Base-by-base conservation (phyloP, 306 rosid genomes). In the Carpinus fangiana region DNA sequence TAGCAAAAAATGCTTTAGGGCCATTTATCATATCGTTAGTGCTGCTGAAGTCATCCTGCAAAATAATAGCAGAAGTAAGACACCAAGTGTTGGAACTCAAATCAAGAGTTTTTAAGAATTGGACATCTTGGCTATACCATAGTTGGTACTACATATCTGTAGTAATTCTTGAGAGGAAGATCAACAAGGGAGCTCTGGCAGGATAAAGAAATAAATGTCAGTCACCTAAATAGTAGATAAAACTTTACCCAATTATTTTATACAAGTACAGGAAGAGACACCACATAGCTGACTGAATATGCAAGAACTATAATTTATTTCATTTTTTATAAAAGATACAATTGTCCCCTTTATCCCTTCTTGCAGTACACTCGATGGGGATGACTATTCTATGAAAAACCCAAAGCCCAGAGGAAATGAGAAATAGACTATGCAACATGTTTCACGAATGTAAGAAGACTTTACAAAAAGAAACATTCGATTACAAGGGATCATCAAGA, bases 171-270 rank as follows among this genome's bases (percentile, higher is more conserved):
- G 85, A 95, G 79, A 82, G 99, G 99, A 79, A 95, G 92, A 90
- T 95, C 99, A 79, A 89, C 96, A 83, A 95, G 98, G 73, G 99
- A 95, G 87, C 98, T 91, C 98, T 95, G 97, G 78, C 80, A 89
- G 60, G 70, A 78, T 55, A 71, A 82, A 81, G 75, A 76, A 52
- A 14, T 43, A 55, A 38, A 82, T 55, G 82, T 62, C n/a, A 83
- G 66, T 81, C 65, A 55, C 76, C 53, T 38, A 57, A 61, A 75
- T 21, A 70, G 50, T 23, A 51, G 48, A 61, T 18, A 53, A 36
- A 68, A 53, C 11, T 65, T 57, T 56, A 21, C 46, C 20, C 45
- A 41, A 41, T 41, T 41, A 41, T 41, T 41, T 36, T 76, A 36
- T 31, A 13, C 77, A 38, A 18, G 26, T 36, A 38, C 28, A 38